Evolutionary conservation across 495 filamentous ascomycete species (phyloP).

Genomic region (Podospora anserina): DNA sequence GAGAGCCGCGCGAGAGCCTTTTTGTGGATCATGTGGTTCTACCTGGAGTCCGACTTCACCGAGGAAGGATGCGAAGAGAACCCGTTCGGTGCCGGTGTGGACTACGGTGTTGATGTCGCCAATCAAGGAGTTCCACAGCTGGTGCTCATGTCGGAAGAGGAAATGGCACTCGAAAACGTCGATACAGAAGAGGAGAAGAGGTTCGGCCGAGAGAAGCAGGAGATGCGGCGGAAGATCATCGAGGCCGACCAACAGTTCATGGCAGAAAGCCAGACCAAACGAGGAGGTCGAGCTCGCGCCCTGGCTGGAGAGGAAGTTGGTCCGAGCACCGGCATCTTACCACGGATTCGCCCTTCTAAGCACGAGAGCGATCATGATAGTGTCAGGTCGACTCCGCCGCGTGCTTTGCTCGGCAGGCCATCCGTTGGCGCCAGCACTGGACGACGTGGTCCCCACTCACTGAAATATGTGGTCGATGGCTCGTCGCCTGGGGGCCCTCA

Average conservation of each 20-base stretch:
- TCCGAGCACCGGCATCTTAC: slow-evolving; percentile 53
- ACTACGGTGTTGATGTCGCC: slow-evolving; percentile 60
- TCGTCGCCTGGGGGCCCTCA: slow-evolving; percentile 47
- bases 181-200: slow-evolving; percentile 80
- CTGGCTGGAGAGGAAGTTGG: slow-evolving; percentile 55
- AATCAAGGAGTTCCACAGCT: slow-evolving; percentile 78
- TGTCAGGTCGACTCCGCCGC: slow-evolving; percentile 55
- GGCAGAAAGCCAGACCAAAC: slow-evolving; percentile 48
- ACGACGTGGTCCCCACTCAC: slow-evolving; percentile 45
- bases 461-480: slow-evolving; percentile 51
- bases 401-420: slow-evolving; percentile 35
- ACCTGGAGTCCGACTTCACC: slow-evolving; percentile 93
- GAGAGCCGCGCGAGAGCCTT: slow-evolving; percentile 82
- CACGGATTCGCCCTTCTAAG: slow-evolving; percentile 53
- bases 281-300: slow-evolving; percentile 31
- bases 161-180: slow-evolving; percentile 82
- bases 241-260: slow-evolving; percentile 51
- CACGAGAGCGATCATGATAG: slow-evolving; percentile 59
- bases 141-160: slow-evolving; percentile 68
- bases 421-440: slow-evolving; percentile 34
- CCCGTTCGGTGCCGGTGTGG: slow-evolving; percentile 78
- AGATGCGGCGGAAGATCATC: slow-evolving; percentile 73
- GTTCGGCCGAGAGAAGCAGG: slow-evolving; percentile 81
- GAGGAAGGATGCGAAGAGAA: slow-evolving; percentile 78
- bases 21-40: slow-evolving; percentile 98